Percentiles rank a stretch among this genome's conserved stretches.
Conservation (phyloP, 805 yeast genomes). For the Pichia cephalocereana region DNA sequence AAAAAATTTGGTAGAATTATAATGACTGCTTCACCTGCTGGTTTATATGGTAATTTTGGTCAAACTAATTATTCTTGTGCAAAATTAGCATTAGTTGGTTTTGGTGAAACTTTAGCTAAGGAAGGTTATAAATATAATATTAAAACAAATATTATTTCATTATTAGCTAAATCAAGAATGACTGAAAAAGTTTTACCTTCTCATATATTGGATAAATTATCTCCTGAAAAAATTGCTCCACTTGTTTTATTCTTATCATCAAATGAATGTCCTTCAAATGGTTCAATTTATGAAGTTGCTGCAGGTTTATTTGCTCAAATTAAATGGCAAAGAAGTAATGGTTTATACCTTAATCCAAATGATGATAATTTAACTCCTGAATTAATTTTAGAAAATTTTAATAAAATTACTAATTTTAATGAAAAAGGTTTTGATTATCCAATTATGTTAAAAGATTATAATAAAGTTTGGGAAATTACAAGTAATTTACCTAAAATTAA, state of each 20-base stretch:
- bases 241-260: slow-evolving; percentile 74
- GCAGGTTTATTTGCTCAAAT: slow-evolving; percentile 90
- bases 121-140: slow-evolving; percentile 87
- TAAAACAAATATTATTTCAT: slow-evolving; percentile 80
- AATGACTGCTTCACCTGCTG: slow-evolving; percentile 97
- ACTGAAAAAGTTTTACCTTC: slow-evolving; percentile 86
- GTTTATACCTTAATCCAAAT: slow-evolving; percentile 66
- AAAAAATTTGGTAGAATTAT: slow-evolving; percentile 84
- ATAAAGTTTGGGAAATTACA: slow-evolving; percentile 44
- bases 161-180: slow-evolving; percentile 94
- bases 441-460: slow-evolving; percentile 59
- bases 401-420: slow-evolving; percentile 53
- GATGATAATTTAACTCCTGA: slow-evolving; percentile 76
- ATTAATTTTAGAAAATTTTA: slow-evolving; percentile 60
- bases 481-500: slow-evolving; percentile 43
- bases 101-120: slow-evolving; percentile 89
- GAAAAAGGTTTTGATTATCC: slow-evolving; percentile 56
- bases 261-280: slow-evolving; percentile 51
- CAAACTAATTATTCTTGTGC: slow-evolving; percentile 95
- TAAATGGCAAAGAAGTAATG: slow-evolving; percentile 91
- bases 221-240: slow-evolving; percentile 89
- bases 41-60: slow-evolving; percentile 93
- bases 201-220: slow-evolving; percentile 66
- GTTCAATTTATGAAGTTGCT: slow-evolving; percentile 83
- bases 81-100: slow-evolving; percentile 80